Evolutionary conservation across 176 grass and related monocot species (phyloP).

Genomic region (Rhynchospora breviuscula): DNA sequence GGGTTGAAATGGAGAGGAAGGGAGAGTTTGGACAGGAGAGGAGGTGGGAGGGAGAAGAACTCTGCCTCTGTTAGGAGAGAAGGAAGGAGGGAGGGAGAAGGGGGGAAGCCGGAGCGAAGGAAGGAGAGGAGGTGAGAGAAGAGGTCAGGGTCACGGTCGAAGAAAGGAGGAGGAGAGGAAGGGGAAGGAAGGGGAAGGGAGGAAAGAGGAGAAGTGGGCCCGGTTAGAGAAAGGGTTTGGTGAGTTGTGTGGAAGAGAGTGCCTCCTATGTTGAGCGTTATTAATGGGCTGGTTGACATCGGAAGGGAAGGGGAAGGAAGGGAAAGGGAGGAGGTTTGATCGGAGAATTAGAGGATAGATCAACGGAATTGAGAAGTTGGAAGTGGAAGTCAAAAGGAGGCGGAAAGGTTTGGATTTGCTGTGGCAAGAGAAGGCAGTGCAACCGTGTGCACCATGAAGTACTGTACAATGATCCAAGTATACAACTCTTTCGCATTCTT

Average conservation of each 20-base stretch:
- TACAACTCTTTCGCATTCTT: too few species aligned
- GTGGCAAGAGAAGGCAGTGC: background rate
- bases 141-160: constrained; percentile 63
- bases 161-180: constrained; percentile 42
- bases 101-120: constrained; percentile 42
- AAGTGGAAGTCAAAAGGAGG: background rate
- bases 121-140: constrained; percentile 67
- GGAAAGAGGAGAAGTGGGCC: constrained; percentile 46
- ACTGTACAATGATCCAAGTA: too few species aligned
- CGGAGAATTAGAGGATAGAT: background rate
- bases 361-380: background rate
- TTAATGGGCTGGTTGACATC: constrained; percentile 20
- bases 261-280: constrained; percentile 72
- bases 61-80: constrained; percentile 55
- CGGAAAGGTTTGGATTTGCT: background rate
- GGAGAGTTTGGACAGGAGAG: constrained; percentile 38
- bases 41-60: constrained; percentile 34
- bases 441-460: background rate
- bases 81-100: constrained; percentile 18
- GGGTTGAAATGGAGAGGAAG: constrained; percentile 35
- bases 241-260: constrained; percentile 70
- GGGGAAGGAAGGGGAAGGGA: constrained; percentile 27
- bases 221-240: constrained; percentile 56
- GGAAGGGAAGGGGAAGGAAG: background rate
- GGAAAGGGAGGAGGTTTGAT: background rate